Evolutionary conservation across 176 grass and related monocot species (phyloP).

Genomic region (Paspalum notatum): DNA sequence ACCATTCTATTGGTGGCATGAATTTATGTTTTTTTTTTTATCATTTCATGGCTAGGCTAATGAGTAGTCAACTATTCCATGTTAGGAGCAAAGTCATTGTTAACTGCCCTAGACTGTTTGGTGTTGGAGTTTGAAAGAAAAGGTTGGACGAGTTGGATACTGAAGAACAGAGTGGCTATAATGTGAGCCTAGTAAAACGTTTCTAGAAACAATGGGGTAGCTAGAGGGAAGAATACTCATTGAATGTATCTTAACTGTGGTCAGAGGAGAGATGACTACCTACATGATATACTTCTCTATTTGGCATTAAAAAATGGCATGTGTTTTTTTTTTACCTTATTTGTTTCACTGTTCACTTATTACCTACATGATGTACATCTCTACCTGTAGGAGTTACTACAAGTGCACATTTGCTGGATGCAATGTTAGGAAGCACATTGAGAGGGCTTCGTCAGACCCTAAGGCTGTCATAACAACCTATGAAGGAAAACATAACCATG

Average conservation of each 20-base stretch:
- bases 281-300: neutral
- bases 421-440: slow-evolving; percentile 91
- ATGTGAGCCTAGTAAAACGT: neutral
- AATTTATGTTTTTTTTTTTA: neutral
- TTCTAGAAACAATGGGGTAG: neutral
- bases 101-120: neutral
- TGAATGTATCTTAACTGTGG: slow-evolving; percentile 16
- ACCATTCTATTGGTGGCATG: neutral
- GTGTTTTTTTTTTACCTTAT: neutral
- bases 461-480: slow-evolving; percentile 91
- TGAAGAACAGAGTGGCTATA: neutral
- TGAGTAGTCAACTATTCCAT: neutral
- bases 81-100: neutral
- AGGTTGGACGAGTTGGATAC: neutral
- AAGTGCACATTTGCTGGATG: slow-evolving; percentile 83
- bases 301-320: neutral
- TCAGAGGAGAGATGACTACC: neutral
- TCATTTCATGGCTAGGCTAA: neutral
- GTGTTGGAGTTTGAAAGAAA: slow-evolving; percentile 14
- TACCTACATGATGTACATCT: slow-evolving; percentile 26
- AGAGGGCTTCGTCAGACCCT: slow-evolving; percentile 76
- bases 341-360: neutral
- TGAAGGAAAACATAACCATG: slow-evolving; percentile 94
- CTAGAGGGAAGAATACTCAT: neutral
- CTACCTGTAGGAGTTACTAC: slow-evolving; percentile 80